A percentile compares a stretch with the other conserved stretches of the same genome.
These are phyloP conservation scores for Candida mattraensis DNA, from an alignment of 805 yeast genomes.

Conservation along the genomic window DNA sequence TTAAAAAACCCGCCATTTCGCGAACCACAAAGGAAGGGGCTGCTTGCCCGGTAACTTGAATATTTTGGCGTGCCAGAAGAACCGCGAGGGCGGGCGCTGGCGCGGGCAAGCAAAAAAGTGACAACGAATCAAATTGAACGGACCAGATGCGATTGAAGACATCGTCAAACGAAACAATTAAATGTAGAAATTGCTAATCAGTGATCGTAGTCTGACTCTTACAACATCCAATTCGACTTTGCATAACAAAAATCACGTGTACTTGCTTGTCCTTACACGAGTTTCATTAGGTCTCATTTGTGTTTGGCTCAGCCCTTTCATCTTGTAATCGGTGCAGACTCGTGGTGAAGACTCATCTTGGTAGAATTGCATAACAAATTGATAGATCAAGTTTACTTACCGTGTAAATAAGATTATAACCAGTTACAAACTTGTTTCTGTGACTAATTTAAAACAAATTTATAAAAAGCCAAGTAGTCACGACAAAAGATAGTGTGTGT, in stretches of 20 bases:
- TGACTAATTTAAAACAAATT: conserved; percentile 7
- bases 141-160: neutral
- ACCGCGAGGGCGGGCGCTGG: conserved; percentile 3
- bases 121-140: conserved; percentile 24
- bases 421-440: conserved; percentile 10
- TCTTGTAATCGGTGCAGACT: no score
- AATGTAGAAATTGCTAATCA: no score
- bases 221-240: no score
- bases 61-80: conserved; percentile 7
- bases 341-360: neutral
- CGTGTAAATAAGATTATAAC: conserved; percentile 9
- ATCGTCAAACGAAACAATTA: neutral
- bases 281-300: no score
- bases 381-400: conserved; percentile 3
- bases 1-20: no score
- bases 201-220: no score
- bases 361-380: neutral
- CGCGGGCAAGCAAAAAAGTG: conserved; percentile 20
- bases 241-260: no score
- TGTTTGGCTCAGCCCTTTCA: no score
- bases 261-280: no score
- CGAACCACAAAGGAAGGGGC: conserved; percentile 7
- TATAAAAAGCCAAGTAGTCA: conserved; percentile 10
- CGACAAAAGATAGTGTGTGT: conserved; percentile 14
- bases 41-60: conserved; percentile 5